These are phyloP conservation scores for Lolium multiflorum DNA, from an alignment of 176 grass and related monocot genomes.

Conservation along the genomic window DNA sequence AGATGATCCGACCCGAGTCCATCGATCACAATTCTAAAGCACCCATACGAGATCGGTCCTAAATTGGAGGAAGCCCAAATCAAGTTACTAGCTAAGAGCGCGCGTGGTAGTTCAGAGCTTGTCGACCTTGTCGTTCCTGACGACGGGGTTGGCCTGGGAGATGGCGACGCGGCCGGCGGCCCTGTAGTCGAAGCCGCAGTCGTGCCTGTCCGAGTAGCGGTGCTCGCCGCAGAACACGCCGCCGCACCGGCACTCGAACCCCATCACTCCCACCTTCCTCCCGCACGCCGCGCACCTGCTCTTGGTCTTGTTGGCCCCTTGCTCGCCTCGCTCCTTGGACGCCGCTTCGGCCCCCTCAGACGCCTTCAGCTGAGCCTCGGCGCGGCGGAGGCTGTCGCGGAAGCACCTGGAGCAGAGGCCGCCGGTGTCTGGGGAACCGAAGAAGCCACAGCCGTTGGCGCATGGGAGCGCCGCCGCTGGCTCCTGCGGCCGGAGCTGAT, in stretches of 20 bases:
- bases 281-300: slow-evolving; percentile 41
- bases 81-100: background rate
- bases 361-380: slow-evolving; percentile 25
- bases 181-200: slow-evolving; percentile 67
- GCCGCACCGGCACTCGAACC: slow-evolving; percentile 75
- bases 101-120: slow-evolving; percentile 52
- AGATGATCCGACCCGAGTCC: background rate
- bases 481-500: background rate
- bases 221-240: slow-evolving; percentile 73
- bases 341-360: background rate
- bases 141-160: slow-evolving; percentile 62
- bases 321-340: background rate
- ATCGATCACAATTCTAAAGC: background rate
- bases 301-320: background rate
- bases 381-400: slow-evolving; percentile 45
- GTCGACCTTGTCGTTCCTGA: slow-evolving; percentile 65
- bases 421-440: slow-evolving; percentile 57
- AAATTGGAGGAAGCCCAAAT: background rate
- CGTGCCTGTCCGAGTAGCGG: slow-evolving; percentile 68
- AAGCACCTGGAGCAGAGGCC: slow-evolving; percentile 76
- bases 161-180: slow-evolving; percentile 63
- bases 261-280: slow-evolving; percentile 69
- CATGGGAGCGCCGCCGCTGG: slow-evolving; percentile 46
- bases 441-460: slow-evolving; percentile 77
- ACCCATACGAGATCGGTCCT: background rate